Conservation (phyloP, 2,329 filamentous ascomycete species). For the Ceratocystis diversiconidia region DNA sequence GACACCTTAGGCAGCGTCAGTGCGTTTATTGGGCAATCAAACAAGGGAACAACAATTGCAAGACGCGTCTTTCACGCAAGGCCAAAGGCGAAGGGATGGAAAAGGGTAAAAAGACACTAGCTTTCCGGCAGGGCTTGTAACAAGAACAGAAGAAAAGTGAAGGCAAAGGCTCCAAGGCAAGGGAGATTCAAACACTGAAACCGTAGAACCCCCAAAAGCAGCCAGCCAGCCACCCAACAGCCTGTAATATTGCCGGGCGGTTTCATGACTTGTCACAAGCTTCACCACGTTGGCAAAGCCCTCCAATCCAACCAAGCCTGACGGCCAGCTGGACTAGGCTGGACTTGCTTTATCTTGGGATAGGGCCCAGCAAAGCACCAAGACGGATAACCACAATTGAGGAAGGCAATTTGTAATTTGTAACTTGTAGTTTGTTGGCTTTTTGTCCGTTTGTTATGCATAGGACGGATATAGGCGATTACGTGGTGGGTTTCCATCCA, state of each 20-base stretch:
- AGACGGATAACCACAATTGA: not conserved
- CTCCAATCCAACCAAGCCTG: not conserved
- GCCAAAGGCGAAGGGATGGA: not conserved
- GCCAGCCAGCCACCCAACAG: not conserved
- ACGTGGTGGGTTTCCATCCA: not conserved
- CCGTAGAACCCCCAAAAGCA: not conserved
- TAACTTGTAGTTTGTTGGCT: too few relatives aligned
- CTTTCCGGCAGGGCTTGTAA: not conserved
- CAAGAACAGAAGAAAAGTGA: not conserved
- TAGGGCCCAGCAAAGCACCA: too few relatives aligned
- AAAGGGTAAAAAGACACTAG: not conserved
- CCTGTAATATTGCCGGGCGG: not conserved
- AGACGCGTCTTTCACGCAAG: not conserved
- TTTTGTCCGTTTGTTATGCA: not conserved
- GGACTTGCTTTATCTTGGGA: too few relatives aligned
- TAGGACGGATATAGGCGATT: not conserved
- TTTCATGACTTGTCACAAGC: slow-evolving; percentile 8
- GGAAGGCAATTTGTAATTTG: not conserved
- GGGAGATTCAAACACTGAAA: not conserved
- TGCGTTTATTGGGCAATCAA: not conserved
- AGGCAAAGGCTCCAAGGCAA: not conserved
- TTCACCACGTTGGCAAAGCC: too few relatives aligned
- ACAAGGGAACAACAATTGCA: not conserved
- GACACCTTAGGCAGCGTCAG: not conserved
- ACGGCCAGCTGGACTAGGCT: too few relatives aligned